Base-by-base conservation (phyloP, 345 rosid genomes). In the Hirschfeldia incana region DNA sequence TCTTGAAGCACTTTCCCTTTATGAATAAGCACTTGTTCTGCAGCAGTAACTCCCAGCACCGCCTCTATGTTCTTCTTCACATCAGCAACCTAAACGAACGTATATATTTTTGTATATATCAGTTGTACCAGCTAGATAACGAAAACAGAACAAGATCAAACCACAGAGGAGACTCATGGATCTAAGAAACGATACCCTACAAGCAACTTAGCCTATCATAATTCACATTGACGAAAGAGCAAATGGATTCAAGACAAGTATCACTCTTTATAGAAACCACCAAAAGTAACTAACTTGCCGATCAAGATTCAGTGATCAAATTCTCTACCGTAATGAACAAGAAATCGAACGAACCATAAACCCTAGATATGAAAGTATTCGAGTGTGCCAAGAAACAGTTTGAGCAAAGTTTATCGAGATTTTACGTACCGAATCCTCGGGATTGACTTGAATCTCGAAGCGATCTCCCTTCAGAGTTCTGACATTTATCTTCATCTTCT, bases 1-100 rank as follows among this genome's bases (percentile, higher is more conserved):
- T 93, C 94, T 74, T 83, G 83, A 32, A 92, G 94, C 53, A 90
- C 90, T 74, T 87, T 90, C 53, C 94, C 94, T 75, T 89, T 87
- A 62, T 88, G 74, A 76, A 92, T 89, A 36, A 92, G 92, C 90
- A 88, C 85, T 80, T 86, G 95, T 33, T 82, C 87, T 66, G 78
- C 78, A 55, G 95, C 90, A 69, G 73, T 84, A 6, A 78, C 73
- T 34, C 97, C 97, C 79, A 90, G 87, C 29, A 78, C 74, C 15
- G 80, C 73, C 85, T 92, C 93, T 70, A 90, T 89, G 30, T 55
- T 85, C 83, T 78, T 88, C 77, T 93, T 93, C 55, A 91, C 93
- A 74, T 85, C 90, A 51, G 83, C 75, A 76, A 89, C 88, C 96
- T 92, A 73, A 34, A 21, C 53, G 32, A 29, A 69, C 16, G 21